These are phyloP conservation scores for Suhomyces panamericanus DNA, from an alignment of 1,139 yeast genomes.

Conservation along the genomic window DNA sequence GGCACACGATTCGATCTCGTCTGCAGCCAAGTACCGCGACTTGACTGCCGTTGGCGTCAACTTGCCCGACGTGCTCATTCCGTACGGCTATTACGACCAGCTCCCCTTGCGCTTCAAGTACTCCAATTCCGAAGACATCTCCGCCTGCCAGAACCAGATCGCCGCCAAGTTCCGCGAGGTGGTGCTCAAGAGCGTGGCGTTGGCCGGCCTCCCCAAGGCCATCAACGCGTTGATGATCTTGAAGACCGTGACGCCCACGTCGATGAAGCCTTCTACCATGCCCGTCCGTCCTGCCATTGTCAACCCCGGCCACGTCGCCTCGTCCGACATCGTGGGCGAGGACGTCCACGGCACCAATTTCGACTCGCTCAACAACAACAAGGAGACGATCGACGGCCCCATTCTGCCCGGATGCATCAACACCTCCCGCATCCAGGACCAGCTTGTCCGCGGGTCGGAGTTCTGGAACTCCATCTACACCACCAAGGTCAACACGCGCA, in stretches of 20 bases:
- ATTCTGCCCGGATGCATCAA: constrained; percentile 36
- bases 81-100: constrained; percentile 40
- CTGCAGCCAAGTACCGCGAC: constrained; percentile 41
- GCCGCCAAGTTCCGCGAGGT: constrained; percentile 73
- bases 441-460: constrained; percentile 53
- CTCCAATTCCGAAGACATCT: constrained; percentile 36
- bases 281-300: constrained; percentile 37
- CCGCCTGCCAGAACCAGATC: constrained; percentile 37
- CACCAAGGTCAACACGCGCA: constrained; percentile 64
- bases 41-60: constrained; percentile 45
- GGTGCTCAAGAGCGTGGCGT: constrained; percentile 70
- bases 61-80: constrained; percentile 46
- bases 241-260: constrained; percentile 64
- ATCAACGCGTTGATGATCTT: constrained; percentile 74
- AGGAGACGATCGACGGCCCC: constrained; percentile 49
- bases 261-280: constrained; percentile 29
- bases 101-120: constrained; percentile 43
- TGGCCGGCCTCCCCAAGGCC: constrained; percentile 81
- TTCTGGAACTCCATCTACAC: constrained; percentile 79
- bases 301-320: constrained; percentile 37
- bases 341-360: constrained; percentile 43
- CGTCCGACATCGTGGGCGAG: constrained; percentile 43
- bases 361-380: constrained; percentile 19
- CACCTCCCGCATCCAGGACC: constrained; percentile 26
- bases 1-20: constrained; percentile 44